phyloP scores from a whole-genome alignment of 768 basidiomycete genomes.

The Sutorius australiensis region DNA sequence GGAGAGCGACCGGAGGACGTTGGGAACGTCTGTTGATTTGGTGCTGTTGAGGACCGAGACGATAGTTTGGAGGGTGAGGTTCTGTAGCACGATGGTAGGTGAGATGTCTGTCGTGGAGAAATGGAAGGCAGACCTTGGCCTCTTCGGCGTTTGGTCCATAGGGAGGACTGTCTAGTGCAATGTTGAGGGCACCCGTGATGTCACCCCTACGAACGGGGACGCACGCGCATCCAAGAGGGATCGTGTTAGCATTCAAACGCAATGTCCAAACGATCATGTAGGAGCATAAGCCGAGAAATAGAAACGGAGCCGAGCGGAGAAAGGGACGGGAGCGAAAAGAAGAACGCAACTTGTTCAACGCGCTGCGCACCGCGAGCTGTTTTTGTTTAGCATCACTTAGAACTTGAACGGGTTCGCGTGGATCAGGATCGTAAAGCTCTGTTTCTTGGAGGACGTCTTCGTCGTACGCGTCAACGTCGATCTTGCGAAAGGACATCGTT shows the following conservation, averaged over 20 bases:
- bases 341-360: slow-evolving; percentile 64
- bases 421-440: slow-evolving; percentile 85
- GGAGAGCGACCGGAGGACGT: slow-evolving; percentile 67
- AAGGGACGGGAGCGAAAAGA: not conserved
- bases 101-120: too few species aligned
- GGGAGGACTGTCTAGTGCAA: slow-evolving; percentile 76
- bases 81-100: slow-evolving; percentile 39
- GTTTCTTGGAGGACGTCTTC: slow-evolving; percentile 84
- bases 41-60: slow-evolving; percentile 92
- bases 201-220: slow-evolving; percentile 56
- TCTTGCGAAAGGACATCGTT: slow-evolving; percentile 78
- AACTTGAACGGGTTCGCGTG: slow-evolving; percentile 69
- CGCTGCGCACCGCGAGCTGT: slow-evolving; percentile 63
- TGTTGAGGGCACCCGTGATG: slow-evolving; percentile 63
- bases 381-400: slow-evolving; percentile 75
- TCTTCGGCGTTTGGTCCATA: slow-evolving; percentile 85
- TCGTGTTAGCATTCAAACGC: not conserved
- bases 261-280: not conserved
- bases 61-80: slow-evolving; percentile 72
- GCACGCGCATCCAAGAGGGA: not conserved
- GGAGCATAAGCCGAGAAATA: not conserved
- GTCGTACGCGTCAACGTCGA: slow-evolving; percentile 91
- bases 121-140: slow-evolving; percentile 62
- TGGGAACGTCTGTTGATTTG: slow-evolving; percentile 80
- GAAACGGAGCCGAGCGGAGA: not conserved